Evolutionary conservation across 1,284 basidiomycete genomes (phyloP), one percentile per base, ranked within the genome.

Genomic region (Irpex sp.): DNA sequence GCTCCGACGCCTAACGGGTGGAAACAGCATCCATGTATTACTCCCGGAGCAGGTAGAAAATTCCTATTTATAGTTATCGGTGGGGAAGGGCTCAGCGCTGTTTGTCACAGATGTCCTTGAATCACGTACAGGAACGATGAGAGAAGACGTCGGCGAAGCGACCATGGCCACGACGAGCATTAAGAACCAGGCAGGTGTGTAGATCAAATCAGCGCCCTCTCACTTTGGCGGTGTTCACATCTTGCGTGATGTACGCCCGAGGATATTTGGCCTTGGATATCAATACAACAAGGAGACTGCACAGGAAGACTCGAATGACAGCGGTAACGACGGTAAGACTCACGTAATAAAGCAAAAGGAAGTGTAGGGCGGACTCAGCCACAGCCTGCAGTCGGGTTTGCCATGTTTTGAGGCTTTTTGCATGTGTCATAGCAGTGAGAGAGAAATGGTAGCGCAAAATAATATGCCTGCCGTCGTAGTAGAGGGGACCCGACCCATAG

Each of bases 401-500:
- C 55, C 53, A 51, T 60, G 56, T 49, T 63, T 63, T 63, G 56
- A 42, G 37, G 60, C 56, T 58, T 58, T 63, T 63, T 60, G 62
- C 62, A 63, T 63, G 59, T 61, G 59, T 58, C 59, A 63, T 63
- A 63, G 56, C 51, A 63, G 55, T 28, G 57, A 59, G 55, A 60
- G 55, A 60, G 52, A 61, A 58, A 52, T 60, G 59, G 49, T 61
- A 63, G 59, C 52, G 62, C 56, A 60, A 61, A 48, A 63, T 58
- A 59, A 58, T 45, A 63, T 49, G 62, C 56, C 59, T 58, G 62
- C 57, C 59, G 39, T 42, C 58, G 49, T 58, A 55, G 7, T 28
- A 53, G 59, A 57, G 52, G 52, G 52, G 10, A 56, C 45, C 62
- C 23, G n/a, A 36, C 55, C 61, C 53, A 42, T 56, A 57, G 58